Base-by-base conservation (phyloP, 108 stramenopile genomes). In the Mayamaea pseudoterrestris region DNA sequence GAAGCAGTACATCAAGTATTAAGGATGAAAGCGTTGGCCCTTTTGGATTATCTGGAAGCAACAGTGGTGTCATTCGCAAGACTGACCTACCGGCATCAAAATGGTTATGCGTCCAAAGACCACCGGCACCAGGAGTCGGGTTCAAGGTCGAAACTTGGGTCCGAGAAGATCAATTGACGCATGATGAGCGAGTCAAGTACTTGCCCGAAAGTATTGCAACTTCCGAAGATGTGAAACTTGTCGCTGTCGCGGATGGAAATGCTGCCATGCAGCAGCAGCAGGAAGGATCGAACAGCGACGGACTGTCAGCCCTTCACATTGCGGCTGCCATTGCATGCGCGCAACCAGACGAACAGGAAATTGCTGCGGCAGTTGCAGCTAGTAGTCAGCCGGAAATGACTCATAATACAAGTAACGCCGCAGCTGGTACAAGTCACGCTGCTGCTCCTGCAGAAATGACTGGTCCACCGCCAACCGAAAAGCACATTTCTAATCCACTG, bases 101-200 rank as follows among this genome's bases (percentile, higher is more conserved):
- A 32, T 63, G 53, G 53, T 52, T 55, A 13, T 18, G 30, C 14
- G 50, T 63, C 14, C 25, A 27, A 7, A 53, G 61, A 27, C 13
- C 47, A 30, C 61, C 61, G 21, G 53, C 54, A 12, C 41, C 53
- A 17, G 13, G 41, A 18, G 53, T 58, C 24, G 22, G 30, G n/a
- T 58, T 60, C 24, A 17, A 40, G n/a, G 64, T 60, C 6, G 9
- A 17, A 12, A 54, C 13, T 35, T 65, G 64, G 58, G 27, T 52
- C 17, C 45, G 47, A 9, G 1, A 40, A 9, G 39, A 39, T 30
- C 43, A 53, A 6, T 39, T 39, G 37, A 39, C 37, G 8, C 18
- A 39, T 18, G 37, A 39, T 18, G 37, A 39, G 8, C 3, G 8
- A 20, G 8, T 18, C 3, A 3, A 3, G 37, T 8, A 18, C 3